Evolutionary conservation across 306 rosid genomes (phyloP).

Genomic region (Cercis canadensis): DNA sequence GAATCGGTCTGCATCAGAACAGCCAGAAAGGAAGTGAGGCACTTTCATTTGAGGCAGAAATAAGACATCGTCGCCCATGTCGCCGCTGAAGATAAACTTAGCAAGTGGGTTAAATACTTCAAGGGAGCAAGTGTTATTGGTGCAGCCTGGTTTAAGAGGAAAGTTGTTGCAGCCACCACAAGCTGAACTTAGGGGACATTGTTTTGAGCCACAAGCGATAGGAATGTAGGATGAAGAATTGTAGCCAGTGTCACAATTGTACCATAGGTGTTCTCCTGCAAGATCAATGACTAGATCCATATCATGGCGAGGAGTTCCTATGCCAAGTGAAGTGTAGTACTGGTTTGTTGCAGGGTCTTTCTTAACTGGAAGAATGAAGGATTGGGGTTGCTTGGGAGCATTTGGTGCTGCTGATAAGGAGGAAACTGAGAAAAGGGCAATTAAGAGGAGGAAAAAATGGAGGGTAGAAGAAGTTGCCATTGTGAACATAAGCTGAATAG

Average conservation of each 20-base stretch:
- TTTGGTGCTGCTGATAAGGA: neutral
- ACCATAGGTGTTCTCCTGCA: constrained; percentile 2
- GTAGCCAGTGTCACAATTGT: no score
- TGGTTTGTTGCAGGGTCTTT: constrained; percentile 21
- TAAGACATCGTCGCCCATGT: neutral
- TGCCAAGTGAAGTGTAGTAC: neutral
- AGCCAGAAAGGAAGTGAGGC: no score
- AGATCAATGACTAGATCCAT: neutral
- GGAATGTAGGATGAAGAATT: no score
- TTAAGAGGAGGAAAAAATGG: neutral
- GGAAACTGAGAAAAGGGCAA: neutral
- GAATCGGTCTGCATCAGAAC: no score
- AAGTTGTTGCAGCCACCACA: no score
- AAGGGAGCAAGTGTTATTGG: neutral
- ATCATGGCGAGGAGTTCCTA: neutral
- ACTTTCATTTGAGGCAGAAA: no score
- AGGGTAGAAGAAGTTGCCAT: neutral
- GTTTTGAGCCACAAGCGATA: no score
- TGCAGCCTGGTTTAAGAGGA: neutral
- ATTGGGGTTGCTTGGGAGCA: neutral
- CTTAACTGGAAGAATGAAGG: neutral
- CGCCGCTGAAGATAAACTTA: neutral
- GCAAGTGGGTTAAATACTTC: neutral
- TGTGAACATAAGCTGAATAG: no score
- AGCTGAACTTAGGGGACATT: no score